Base-by-base conservation (phyloP, 139 green algal genomes). In the Pseudopediastrum boryanum region DNA sequence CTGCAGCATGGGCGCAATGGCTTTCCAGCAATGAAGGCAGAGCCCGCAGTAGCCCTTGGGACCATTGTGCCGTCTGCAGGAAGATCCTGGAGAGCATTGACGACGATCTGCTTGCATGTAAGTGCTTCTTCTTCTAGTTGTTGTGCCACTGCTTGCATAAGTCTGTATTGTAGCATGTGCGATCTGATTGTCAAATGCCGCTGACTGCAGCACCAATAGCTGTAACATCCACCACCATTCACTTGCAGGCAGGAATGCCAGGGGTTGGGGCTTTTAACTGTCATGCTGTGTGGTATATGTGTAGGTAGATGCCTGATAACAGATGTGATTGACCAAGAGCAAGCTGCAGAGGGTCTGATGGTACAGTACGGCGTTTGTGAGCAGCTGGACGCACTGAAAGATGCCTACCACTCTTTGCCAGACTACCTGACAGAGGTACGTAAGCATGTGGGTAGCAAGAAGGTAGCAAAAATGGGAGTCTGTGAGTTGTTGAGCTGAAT, bases 321-420 rank as follows among this genome's bases (percentile, higher is more conserved):
- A 1, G 62, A 83, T 21, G 82, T 95, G 23, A 76, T 95, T 6
- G 91, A 95, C 80, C 44, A 52, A n/a, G 68, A 86, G 27, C 85
- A 89, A 56, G 41, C 29, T 61, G 61, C 35, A 38, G 61, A 54
- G 1, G 75, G 65, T 62, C 58, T 39, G 50, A 70, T 93, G 64
- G 74, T 97, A 2, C 69, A 76, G 3, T 70, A 67, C 36, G 93
- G 90, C 10, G 84, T 97, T 25, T 94, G 85, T 38, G 65, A 80
- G 3, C 64, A 91, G 63, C 86, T 98, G 64, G 94, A 98, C 70
- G 68, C 85, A 0, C 54, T 97, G 61, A 94, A 92, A 81, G 46
- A 72, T 25, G 72, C 70, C 1, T 93, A 93, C 62, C 58, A 79
- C 21, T 72, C 67, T 3, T 81, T 97, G 61, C 92, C 92, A 4